Evolutionary conservation across 768 basidiomycete genomes (phyloP).

Genomic region (Suillus clintonianus): DNA sequence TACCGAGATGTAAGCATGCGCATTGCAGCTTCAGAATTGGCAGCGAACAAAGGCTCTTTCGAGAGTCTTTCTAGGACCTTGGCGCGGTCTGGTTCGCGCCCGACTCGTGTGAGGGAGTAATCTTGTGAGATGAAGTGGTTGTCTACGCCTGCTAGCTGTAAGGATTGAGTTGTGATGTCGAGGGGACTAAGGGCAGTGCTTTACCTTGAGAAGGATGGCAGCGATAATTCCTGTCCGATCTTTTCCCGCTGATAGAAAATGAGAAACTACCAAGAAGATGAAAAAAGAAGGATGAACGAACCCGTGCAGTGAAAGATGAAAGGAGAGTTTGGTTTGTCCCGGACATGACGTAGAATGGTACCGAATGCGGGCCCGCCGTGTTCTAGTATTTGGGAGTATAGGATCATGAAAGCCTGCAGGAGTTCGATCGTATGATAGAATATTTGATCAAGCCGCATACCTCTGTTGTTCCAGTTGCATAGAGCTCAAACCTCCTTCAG

Average conservation of each 20-base stretch:
- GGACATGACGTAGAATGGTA: slow-evolving; percentile 70
- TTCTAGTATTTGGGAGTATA: slow-evolving; percentile 81
- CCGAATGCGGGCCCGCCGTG: slow-evolving; percentile 70
- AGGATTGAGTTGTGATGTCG: not conserved
- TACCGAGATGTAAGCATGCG: slow-evolving; percentile 84
- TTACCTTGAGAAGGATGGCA: slow-evolving; percentile 70
- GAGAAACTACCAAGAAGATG: not conserved
- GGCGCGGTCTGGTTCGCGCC: slow-evolving; percentile 76
- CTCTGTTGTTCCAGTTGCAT: slow-evolving; percentile 81
- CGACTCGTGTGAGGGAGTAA: slow-evolving; percentile 76
- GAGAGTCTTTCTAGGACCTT: slow-evolving; percentile 67
- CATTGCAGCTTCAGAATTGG: slow-evolving; percentile 73
- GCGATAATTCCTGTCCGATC: slow-evolving; percentile 80
- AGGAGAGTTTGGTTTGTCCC: slow-evolving; percentile 65
- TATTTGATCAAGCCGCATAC: slow-evolving; percentile 33
- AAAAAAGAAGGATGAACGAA: slow-evolving; percentile 13
- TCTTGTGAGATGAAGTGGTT: slow-evolving; percentile 67
- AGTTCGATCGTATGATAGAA: slow-evolving; percentile 4
- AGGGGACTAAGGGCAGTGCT: not conserved
- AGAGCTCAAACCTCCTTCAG: slow-evolving; percentile 51
- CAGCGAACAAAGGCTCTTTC: slow-evolving; percentile 72
- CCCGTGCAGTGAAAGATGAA: slow-evolving; percentile 80
- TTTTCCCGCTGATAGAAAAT: slow-evolving; percentile 59
- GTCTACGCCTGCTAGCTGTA: slow-evolving; percentile 71
- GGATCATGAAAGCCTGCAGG: slow-evolving; percentile 71